These are phyloP conservation scores for Zarea fungicola DNA, from an alignment of 2,329 filamentous ascomycete genomes.

Conservation along the genomic window DNA sequence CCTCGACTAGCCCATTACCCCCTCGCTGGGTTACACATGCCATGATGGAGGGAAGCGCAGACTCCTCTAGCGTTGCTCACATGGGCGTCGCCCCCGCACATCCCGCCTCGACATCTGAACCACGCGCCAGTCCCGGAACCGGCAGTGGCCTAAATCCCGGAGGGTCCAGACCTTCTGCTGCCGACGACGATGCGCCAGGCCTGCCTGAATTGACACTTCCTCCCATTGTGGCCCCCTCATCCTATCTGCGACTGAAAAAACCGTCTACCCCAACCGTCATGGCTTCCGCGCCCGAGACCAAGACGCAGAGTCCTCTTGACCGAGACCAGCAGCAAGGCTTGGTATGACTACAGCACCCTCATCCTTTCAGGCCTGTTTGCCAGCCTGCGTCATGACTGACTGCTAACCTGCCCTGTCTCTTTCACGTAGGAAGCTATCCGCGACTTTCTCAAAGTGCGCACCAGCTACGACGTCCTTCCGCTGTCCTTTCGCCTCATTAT, in stretches of 20 bases:
- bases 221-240: constrained; percentile 56
- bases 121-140: constrained; percentile 11
- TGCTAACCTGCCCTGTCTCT: constrained; percentile 13
- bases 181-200: constrained; percentile 12
- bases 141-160: constrained; percentile 14
- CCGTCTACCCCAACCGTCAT: constrained; percentile 30
- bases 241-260: constrained; percentile 44
- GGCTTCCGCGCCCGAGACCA: constrained; percentile 28
- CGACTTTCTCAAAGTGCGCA: constrained; percentile 92
- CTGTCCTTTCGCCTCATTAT: constrained; percentile 94
- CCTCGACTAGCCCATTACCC: background rate
- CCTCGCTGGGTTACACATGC: constrained; percentile 1
- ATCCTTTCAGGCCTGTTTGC: background rate
- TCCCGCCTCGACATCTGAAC: constrained; percentile 2
- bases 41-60: constrained; percentile 8
- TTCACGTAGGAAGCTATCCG: constrained; percentile 85
- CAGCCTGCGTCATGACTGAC: background rate
- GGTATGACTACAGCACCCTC: constrained; percentile 44
- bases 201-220: constrained; percentile 33
- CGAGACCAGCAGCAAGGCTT: constrained; percentile 73
- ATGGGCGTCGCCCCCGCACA: constrained; percentile 8
- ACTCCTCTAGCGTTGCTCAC: constrained; percentile 12
- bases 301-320: constrained; percentile 57
- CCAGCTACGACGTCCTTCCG: constrained; percentile 95
- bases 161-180: constrained; percentile 13